Percentiles rank a stretch among this genome's conserved stretches.
Conservation (phyloP, 1,284 basidiomycete species). For the Boletus nobilissimus region DNA sequence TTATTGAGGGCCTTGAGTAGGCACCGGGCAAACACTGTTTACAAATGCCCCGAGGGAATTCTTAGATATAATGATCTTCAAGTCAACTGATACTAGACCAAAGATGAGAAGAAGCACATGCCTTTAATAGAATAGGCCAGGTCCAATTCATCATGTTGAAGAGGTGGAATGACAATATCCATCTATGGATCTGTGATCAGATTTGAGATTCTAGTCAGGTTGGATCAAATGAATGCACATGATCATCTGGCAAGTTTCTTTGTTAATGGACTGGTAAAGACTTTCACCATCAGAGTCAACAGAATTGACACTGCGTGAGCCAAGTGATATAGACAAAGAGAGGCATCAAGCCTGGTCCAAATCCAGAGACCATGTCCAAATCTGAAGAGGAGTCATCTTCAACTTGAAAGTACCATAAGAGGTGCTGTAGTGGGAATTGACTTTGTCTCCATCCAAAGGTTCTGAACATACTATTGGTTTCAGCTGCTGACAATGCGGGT, state of each 20-base stretch:
- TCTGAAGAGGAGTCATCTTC: conserved; percentile 18
- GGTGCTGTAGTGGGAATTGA: neutral
- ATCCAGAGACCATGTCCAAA: conserved; percentile 17
- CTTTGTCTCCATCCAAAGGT: neutral
- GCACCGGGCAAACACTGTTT: conserved; percentile 57
- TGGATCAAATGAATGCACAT: conserved; percentile 25
- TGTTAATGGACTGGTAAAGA: conserved; percentile 35
- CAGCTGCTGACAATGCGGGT: neutral
- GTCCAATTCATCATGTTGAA: conserved; percentile 36
- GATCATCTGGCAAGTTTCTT: conserved; percentile 17
- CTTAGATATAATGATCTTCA: conserved; percentile 68
- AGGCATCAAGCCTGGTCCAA: conserved; percentile 7
- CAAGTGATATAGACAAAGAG: conserved; percentile 2
- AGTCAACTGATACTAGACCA: conserved; percentile 53
- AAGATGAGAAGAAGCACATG: conserved; percentile 41
- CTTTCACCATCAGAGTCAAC: conserved; percentile 26
- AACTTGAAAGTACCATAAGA: neutral
- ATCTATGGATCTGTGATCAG: conserved; percentile 31
- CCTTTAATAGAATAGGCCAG: conserved; percentile 49
- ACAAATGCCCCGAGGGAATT: conserved; percentile 56
- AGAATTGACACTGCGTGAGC: neutral
- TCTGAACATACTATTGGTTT: conserved; percentile 24
- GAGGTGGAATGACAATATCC: conserved; percentile 28
- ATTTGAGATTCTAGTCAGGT: neutral
- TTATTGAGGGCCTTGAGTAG: conserved; percentile 58